Conservation (phyloP, 176 grass and related monocot genomes). For the Chloris gayana region DNA sequence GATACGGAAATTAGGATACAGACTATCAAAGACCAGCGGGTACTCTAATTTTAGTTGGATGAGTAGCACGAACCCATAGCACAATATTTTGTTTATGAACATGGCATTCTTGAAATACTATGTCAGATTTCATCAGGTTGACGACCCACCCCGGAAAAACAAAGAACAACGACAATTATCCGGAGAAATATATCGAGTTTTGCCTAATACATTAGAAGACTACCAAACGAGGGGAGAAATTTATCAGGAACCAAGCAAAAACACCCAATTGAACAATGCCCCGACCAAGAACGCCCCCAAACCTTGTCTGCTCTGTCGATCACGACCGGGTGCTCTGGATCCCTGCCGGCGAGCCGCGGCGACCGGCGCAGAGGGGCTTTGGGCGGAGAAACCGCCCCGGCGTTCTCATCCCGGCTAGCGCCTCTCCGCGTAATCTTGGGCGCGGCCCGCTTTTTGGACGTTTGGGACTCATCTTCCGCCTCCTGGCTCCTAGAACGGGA, state of each 20-base stretch:
- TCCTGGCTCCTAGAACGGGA: neutral
- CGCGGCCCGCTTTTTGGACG: slow-evolving; percentile 17
- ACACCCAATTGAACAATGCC: no score
- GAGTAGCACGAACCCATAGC: neutral
- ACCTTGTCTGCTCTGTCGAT: slow-evolving; percentile 9
- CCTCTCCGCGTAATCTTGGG: slow-evolving; percentile 6
- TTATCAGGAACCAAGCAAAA: neutral
- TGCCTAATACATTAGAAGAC: neutral
- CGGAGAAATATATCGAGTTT: neutral
- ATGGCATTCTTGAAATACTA: neutral
- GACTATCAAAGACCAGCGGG: neutral
- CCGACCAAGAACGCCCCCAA: neutral
- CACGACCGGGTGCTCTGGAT: neutral
- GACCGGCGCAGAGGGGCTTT: neutral
- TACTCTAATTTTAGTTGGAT: neutral
- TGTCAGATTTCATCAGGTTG: neutral
- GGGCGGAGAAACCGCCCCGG: neutral
- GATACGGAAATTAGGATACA: slow-evolving; percentile 1
- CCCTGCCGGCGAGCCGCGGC: neutral
- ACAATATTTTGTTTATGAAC: neutral
- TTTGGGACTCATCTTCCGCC: slow-evolving; percentile 1
- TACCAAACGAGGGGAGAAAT: neutral
- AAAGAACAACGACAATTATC: neutral
- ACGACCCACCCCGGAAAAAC: neutral
- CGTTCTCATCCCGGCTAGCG: neutral